phyloP scores from a whole-genome alignment of 176 grass and related monocot species.

The Rhynchospora pubera region DNA sequence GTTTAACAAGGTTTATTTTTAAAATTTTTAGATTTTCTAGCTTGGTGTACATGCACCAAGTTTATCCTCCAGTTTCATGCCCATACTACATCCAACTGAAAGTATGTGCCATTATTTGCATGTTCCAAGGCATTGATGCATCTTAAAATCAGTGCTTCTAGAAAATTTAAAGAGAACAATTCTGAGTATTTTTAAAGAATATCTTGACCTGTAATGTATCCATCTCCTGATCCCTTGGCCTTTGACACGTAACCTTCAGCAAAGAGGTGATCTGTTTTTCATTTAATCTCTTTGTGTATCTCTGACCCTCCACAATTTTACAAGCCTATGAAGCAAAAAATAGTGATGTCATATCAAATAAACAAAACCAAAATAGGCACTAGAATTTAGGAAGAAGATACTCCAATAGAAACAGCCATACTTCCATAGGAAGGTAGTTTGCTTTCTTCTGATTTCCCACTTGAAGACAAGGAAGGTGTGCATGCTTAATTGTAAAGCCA shows the following conservation, averaged over 20 bases:
- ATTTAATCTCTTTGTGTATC: slow-evolving; percentile 98
- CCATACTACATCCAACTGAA: background rate
- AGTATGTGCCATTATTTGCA: background rate
- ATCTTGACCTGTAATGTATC: slow-evolving; percentile 75
- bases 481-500: slow-evolving; percentile 89
- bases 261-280: slow-evolving; percentile 98
- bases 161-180: background rate
- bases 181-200: slow-evolving; percentile 1
- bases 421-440: slow-evolving; percentile 99
- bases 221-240: slow-evolving; percentile 95
- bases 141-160: background rate
- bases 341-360: background rate
- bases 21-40: background rate
- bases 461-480: slow-evolving; percentile 91
- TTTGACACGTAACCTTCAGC: slow-evolving; percentile 94
- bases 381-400: slow-evolving; percentile 3
- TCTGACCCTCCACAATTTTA: slow-evolving; percentile 97
- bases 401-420: slow-evolving; percentile 15
- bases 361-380: background rate
- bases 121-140: background rate
- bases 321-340: slow-evolving; percentile 51
- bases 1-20: background rate
- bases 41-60: background rate
- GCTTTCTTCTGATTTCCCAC: slow-evolving; percentile 99
- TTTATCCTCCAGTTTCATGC: background rate